These are phyloP conservation scores for Candida sp. DNA, from an alignment of 1,139 yeast species.

Conservation along the genomic window DNA sequence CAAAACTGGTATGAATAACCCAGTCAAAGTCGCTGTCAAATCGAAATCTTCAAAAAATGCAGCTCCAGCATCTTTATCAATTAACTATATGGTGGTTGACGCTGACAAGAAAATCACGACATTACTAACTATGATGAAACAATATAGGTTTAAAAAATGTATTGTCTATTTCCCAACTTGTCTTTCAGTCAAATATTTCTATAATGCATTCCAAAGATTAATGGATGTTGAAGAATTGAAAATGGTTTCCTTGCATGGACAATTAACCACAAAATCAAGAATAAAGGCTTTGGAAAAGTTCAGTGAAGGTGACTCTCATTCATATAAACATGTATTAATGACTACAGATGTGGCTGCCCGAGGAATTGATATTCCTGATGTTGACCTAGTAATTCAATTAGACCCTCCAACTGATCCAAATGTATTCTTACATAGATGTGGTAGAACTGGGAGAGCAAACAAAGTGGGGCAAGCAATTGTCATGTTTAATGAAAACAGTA, in stretches of 20 bases:
- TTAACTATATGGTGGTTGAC: constrained; percentile 58
- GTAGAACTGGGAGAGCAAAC: constrained; percentile 92
- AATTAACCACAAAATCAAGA: constrained; percentile 71
- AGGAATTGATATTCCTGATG: constrained; percentile 92
- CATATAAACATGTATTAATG: constrained; percentile 58
- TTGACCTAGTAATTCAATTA: constrained; percentile 80
- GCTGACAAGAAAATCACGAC: constrained; percentile 61
- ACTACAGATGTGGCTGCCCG: constrained; percentile 91
- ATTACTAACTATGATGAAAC: constrained; percentile 51
- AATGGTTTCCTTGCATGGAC: constrained; percentile 81
- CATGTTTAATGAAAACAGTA: constrained; percentile 58
- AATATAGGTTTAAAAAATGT: constrained; percentile 63
- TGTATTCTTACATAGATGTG: constrained; percentile 84
- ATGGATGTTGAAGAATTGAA: constrained; percentile 27
- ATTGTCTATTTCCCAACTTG: constrained; percentile 95
- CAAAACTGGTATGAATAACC: constrained; percentile 84
- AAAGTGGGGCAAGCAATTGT: constrained; percentile 76
- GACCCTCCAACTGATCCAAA: constrained; percentile 94
- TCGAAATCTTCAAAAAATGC: constrained; percentile 32
- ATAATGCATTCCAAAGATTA: constrained; percentile 45
- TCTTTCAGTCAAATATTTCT: constrained; percentile 72
- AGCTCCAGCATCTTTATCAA: constrained; percentile 62
- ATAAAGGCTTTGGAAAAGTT: constrained; percentile 66
- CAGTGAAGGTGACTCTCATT: constrained; percentile 38
- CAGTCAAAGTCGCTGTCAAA: constrained; percentile 78